Conservation (phyloP, 2,329 filamentous ascomycete genomes). For the Exserohilum rostratum region DNA sequence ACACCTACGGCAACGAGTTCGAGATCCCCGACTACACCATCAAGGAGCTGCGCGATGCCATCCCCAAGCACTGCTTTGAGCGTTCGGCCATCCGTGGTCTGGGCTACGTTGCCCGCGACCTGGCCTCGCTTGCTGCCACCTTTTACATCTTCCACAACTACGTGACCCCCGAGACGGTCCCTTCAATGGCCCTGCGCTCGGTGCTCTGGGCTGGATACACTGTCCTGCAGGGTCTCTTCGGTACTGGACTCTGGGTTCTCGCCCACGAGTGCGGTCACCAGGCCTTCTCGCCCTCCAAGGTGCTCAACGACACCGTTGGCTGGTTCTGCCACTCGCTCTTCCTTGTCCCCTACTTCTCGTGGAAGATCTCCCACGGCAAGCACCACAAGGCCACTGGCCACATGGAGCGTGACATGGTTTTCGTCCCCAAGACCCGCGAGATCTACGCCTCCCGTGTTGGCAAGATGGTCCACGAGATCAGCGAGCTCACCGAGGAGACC, state of each 20-base stretch:
- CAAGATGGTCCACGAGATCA: slow-evolving; percentile 76
- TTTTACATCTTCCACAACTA: slow-evolving; percentile 91
- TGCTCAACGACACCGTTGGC: slow-evolving; percentile 88
- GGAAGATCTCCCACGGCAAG: slow-evolving; percentile 99
- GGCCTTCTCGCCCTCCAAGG: slow-evolving; percentile 91
- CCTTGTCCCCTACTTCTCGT: slow-evolving; percentile 96
- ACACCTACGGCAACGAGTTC: slow-evolving; percentile 96
- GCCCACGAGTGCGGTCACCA: slow-evolving; percentile 98
- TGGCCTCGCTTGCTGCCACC: slow-evolving; percentile 72
- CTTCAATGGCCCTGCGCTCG: slow-evolving; percentile 69
- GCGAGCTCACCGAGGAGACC: slow-evolving; percentile 92
- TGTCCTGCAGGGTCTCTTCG: slow-evolving; percentile 88
- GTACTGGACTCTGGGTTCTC: slow-evolving; percentile 92
- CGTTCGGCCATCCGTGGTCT: slow-evolving; percentile 78
- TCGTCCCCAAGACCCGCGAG: slow-evolving; percentile 89
- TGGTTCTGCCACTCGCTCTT: slow-evolving; percentile 89
- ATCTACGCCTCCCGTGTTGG: slow-evolving; percentile 78
- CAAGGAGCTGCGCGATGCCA: slow-evolving; percentile 95
- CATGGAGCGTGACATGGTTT: slow-evolving; percentile 98
- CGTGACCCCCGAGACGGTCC: slow-evolving; percentile 82
- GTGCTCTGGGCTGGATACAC: slow-evolving; percentile 73
- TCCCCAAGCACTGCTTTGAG: slow-evolving; percentile 96
- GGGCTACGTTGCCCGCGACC: slow-evolving; percentile 82
- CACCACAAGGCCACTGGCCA: slow-evolving; percentile 99
- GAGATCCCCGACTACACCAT: slow-evolving; percentile 93